These are phyloP conservation scores for Sclerotinia spermophila DNA, from an alignment of 2,329 filamentous ascomycete genomes.

Conservation along the genomic window DNA sequence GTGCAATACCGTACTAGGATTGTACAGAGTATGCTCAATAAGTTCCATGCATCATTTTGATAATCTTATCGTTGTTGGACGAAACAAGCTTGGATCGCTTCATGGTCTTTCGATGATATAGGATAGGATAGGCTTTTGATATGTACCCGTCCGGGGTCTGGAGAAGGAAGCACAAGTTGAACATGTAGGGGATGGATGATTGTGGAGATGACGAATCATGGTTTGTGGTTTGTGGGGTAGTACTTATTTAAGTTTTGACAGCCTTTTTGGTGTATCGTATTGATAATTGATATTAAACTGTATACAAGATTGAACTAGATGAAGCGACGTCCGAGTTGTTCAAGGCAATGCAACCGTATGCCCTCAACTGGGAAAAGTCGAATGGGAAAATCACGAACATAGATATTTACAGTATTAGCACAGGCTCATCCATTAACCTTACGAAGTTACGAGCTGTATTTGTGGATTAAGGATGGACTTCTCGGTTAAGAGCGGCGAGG, in stretches of 20 bases:
- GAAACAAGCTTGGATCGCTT: conserved; percentile 14
- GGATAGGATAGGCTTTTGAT: background rate
- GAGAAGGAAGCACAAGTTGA: conserved; percentile 14
- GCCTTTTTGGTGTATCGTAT: background rate
- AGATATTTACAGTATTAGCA: no score
- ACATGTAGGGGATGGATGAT: background rate
- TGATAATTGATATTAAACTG: background rate
- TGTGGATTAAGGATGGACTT: background rate
- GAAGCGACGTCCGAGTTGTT: background rate
- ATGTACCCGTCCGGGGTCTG: conserved; percentile 19
- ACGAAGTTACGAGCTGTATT: no score
- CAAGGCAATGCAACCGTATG: background rate
- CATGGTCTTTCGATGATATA: background rate
- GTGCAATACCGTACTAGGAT: background rate
- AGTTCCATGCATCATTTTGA: background rate
- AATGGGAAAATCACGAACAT: no score
- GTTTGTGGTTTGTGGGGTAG: background rate
- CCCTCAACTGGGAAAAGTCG: background rate
- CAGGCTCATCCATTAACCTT: no score
- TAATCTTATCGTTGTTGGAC: conserved; percentile 5
- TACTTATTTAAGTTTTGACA: no score
- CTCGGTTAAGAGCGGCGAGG: conserved; percentile 4
- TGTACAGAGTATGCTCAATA: background rate
- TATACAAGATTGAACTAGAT: background rate
- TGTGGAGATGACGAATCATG: conserved; percentile 4